Conservation (phyloP, 768 basidiomycete species). For the Trametes punicea region DNA sequence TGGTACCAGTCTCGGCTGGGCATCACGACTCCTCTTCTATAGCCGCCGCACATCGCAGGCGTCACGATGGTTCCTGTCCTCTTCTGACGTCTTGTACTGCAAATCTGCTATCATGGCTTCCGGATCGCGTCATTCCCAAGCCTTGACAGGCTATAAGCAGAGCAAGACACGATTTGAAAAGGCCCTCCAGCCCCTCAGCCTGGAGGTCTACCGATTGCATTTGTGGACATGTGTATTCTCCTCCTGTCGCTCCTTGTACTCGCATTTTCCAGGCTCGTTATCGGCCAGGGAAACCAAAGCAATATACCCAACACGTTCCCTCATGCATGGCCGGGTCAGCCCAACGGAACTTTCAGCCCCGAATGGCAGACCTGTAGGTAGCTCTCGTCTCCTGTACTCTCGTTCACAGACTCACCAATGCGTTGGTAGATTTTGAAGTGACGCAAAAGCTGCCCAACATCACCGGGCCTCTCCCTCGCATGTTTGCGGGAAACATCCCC, state of each 20-base stretch:
- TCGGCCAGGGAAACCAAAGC: conserved; percentile 3
- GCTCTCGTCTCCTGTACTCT: neutral
- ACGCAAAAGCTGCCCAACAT: conserved; percentile 29
- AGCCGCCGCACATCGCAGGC: neutral
- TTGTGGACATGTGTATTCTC: neutral
- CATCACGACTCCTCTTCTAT: neutral
- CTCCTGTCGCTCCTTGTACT: neutral
- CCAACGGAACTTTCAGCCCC: conserved; percentile 23
- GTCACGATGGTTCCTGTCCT: conserved; percentile 9
- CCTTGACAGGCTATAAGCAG: neutral
- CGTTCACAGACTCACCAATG: too few relatives aligned
- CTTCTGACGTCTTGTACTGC: conserved; percentile 7
- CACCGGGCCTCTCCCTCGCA: conserved; percentile 26
- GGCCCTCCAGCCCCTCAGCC: neutral
- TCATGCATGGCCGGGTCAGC: conserved; percentile 27
- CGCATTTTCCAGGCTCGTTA: neutral
- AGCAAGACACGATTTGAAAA: neutral
- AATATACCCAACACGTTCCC: conserved; percentile 24
- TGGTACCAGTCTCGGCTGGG: neutral
- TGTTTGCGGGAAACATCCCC: conserved; percentile 31
- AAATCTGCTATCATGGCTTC: conserved; percentile 8
- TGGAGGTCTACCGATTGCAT: neutral
- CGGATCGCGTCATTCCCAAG: conserved; percentile 1
- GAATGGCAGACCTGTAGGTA: conserved; percentile 31
- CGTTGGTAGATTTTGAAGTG: conserved; percentile 28